phyloP scores from a whole-genome alignment of 2,329 filamentous ascomycete species.

The Sporothrix mexicana region DNA sequence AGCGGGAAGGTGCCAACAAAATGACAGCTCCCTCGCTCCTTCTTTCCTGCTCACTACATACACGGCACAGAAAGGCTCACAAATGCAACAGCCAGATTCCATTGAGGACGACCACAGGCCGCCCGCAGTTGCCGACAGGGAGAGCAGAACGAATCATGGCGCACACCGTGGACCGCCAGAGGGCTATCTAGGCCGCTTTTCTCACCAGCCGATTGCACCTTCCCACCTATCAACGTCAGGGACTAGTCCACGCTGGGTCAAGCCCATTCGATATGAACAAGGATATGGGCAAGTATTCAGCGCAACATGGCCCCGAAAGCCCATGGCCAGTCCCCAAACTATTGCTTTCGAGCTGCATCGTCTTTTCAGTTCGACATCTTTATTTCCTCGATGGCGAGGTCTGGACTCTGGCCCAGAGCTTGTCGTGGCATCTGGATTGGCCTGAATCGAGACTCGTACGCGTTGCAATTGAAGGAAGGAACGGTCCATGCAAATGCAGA shows the following conservation, averaged over 20 bases:
- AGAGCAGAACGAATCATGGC: conserved; percentile 11
- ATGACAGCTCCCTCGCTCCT: not conserved
- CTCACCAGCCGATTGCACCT: not conserved
- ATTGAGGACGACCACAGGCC: not conserved
- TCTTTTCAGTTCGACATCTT: not conserved
- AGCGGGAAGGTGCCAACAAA: not conserved
- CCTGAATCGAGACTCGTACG: not conserved
- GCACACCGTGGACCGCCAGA: conserved; percentile 8
- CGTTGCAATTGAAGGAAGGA: not conserved
- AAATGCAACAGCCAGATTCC: not conserved
- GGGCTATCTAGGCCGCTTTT: not conserved
- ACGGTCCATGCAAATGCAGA: not conserved
- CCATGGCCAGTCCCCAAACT: not conserved
- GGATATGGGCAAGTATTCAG: conserved; percentile 13
- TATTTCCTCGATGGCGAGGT: not conserved
- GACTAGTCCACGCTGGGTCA: not conserved
- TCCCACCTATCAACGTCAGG: conserved; percentile 4
- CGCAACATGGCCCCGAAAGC: not conserved
- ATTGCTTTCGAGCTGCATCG: not conserved
- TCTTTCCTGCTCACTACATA: not conserved
- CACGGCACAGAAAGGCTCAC: not conserved
- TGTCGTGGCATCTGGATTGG: not conserved
- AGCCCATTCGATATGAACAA: not conserved
- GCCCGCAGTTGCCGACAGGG: conserved; percentile 7
- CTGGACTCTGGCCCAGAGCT: not conserved